These are phyloP conservation scores for Penicillium angulare DNA, from an alignment of 495 filamentous ascomycete genomes.

Conservation along the genomic window DNA sequence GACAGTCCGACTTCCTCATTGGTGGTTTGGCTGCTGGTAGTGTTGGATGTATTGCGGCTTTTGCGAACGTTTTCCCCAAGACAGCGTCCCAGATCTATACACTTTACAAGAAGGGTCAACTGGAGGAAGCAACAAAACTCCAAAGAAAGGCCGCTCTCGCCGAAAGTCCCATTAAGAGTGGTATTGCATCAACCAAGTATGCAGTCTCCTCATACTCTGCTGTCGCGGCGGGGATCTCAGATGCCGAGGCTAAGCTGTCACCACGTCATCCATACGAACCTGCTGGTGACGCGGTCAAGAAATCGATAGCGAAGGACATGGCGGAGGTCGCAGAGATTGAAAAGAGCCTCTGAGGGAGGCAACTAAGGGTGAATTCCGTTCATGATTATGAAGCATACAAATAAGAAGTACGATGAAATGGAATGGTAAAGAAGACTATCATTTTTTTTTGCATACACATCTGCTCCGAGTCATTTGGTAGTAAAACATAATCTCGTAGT, in stretches of 20 bases:
- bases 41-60: slow-evolving; percentile 63
- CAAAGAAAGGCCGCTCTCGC: slow-evolving; percentile 72
- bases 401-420: no score
- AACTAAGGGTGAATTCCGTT: no score
- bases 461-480: no score
- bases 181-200: slow-evolving; percentile 66
- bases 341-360: slow-evolving; percentile 10
- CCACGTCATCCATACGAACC: slow-evolving; percentile 56
- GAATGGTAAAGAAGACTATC: no score
- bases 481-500: no score
- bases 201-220: slow-evolving; percentile 45
- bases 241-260: slow-evolving; percentile 29
- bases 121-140: slow-evolving; percentile 63
- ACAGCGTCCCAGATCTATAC: slow-evolving; percentile 61
- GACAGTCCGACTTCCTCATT: slow-evolving; percentile 69
- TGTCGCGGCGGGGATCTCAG: slow-evolving; percentile 19
- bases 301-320: slow-evolving; percentile 46
- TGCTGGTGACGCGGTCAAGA: slow-evolving; percentile 46
- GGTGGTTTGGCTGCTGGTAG: slow-evolving; percentile 44
- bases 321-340: slow-evolving; percentile 21
- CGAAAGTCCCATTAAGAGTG: slow-evolving; percentile 80
- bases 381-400: no score
- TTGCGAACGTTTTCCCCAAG: slow-evolving; percentile 67
- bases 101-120: slow-evolving; percentile 61
- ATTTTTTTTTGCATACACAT: no score